These are phyloP conservation scores for Fusarium sp. DNA, from an alignment of 2,329 filamentous ascomycete genomes.

Conservation along the genomic window DNA sequence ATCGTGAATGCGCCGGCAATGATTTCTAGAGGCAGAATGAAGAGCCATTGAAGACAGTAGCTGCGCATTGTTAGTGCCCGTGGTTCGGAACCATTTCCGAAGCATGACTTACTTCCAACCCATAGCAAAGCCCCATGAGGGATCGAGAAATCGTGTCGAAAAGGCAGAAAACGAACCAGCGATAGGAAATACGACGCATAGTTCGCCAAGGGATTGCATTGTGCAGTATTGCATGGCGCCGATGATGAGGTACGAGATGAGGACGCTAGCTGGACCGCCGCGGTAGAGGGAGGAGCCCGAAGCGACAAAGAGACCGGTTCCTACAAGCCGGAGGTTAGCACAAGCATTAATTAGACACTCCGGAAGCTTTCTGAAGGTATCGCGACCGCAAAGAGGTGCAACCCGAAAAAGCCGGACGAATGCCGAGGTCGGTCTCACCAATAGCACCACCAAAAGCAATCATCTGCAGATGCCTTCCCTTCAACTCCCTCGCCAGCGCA, in stretches of 20 bases:
- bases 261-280: conserved; percentile 84
- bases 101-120: conserved; percentile 82
- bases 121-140: conserved; percentile 96
- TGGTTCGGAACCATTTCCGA: fast-evolving
- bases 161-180: conserved; percentile 94
- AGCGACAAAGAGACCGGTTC: conserved; percentile 89
- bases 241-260: conserved; percentile 83
- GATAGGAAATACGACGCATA: conserved; percentile 91
- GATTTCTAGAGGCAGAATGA: conserved; percentile 87
- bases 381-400: not conserved
- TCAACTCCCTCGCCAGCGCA: conserved; percentile 82
- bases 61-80: conserved; percentile 56
- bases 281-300: conserved; percentile 79
- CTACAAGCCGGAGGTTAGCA: conserved; percentile 54
- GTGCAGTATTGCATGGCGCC: conserved; percentile 93
- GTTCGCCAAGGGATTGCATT: conserved; percentile 90
- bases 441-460: conserved; percentile 97
- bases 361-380: not conserved
- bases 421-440: conserved; percentile 61
- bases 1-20: conserved; percentile 90
- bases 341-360: not conserved
- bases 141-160: conserved; percentile 94
- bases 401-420: conserved; percentile 2
- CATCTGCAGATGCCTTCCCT: conserved; percentile 93
- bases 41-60: conserved; percentile 90